These are phyloP conservation scores for Pilatotrama ljubarskyi DNA, from an alignment of 768 basidiomycete genomes.

Conservation along the genomic window DNA sequence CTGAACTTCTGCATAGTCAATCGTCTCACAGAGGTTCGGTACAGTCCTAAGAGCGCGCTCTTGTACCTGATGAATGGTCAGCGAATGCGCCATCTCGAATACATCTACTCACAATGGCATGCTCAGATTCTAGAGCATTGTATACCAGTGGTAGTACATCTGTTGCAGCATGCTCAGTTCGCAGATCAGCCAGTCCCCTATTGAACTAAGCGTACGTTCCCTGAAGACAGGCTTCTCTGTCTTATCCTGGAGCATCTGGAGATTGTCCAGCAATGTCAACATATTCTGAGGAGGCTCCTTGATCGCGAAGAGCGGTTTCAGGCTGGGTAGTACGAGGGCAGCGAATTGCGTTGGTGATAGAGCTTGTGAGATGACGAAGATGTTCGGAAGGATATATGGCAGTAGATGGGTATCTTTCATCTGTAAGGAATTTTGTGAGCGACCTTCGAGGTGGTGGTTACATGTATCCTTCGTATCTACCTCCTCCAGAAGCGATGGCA, in stretches of 20 bases:
- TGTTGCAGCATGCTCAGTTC: constrained; percentile 33
- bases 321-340: constrained; percentile 74
- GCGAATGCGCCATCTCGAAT: not conserved
- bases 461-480: constrained; percentile 41
- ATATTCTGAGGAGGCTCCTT: constrained; percentile 98
- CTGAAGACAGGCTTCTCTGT: constrained; percentile 84
- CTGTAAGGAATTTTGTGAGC: constrained; percentile 34
- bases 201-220: constrained; percentile 62
- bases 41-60: constrained; percentile 85
- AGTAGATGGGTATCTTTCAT: constrained; percentile 94
- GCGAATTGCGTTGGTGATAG: constrained; percentile 83
- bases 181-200: not conserved
- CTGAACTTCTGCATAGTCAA: constrained; percentile 95
- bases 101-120: constrained; percentile 58
- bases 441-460: not conserved
- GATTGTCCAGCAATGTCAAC: constrained; percentile 89
- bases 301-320: constrained; percentile 86
- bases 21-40: constrained; percentile 86
- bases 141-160: constrained; percentile 97
- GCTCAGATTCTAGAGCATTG: constrained; percentile 94
- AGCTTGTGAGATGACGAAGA: constrained; percentile 83
- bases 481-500: constrained; percentile 93
- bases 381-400: constrained; percentile 94
- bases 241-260: constrained; percentile 84
- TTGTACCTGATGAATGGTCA: constrained; percentile 65